Conservation (phyloP, 768 basidiomycete genomes). For the Tylopilus vinaceipallidus region DNA sequence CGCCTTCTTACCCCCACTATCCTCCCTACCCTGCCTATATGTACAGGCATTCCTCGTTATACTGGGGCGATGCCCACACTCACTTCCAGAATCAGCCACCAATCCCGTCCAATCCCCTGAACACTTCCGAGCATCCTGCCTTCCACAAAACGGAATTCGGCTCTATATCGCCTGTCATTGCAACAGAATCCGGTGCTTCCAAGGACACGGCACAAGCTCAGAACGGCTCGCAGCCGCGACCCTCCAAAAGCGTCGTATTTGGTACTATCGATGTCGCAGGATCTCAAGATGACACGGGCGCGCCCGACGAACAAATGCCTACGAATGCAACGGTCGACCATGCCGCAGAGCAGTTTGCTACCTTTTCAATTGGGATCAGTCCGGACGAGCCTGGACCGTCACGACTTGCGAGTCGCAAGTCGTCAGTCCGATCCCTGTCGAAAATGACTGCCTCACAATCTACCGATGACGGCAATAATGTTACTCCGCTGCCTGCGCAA, state of each 20-base stretch:
- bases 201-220: slow-evolving; percentile 2
- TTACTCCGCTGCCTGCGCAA: neutral
- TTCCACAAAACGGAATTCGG: slow-evolving; percentile 17
- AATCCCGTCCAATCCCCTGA: slow-evolving; percentile 6
- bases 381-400: slow-evolving; percentile 36
- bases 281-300: slow-evolving; percentile 4
- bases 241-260: slow-evolving; percentile 42
- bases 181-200: slow-evolving; percentile 10
- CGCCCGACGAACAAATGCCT: slow-evolving; percentile 6
- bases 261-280: slow-evolving; percentile 45
- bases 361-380: slow-evolving; percentile 46
- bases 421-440: slow-evolving; percentile 21
- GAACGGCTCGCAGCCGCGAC: slow-evolving; percentile 6
- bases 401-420: slow-evolving; percentile 25
- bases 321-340: slow-evolving; percentile 16
- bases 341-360: slow-evolving; percentile 30
- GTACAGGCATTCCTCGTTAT: slow-evolving; percentile 37
- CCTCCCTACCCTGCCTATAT: slow-evolving; percentile 34
- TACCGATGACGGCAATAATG: neutral
- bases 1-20: slow-evolving; percentile 37
- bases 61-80: slow-evolving; percentile 34
- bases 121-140: slow-evolving; percentile 13
- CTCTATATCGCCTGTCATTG: slow-evolving; percentile 13
- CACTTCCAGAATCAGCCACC: slow-evolving; percentile 21
- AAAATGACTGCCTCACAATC: slow-evolving; percentile 4